Conservation (phyloP, 1,284 basidiomycete genomes). For the Malassezia obtusa region DNA sequence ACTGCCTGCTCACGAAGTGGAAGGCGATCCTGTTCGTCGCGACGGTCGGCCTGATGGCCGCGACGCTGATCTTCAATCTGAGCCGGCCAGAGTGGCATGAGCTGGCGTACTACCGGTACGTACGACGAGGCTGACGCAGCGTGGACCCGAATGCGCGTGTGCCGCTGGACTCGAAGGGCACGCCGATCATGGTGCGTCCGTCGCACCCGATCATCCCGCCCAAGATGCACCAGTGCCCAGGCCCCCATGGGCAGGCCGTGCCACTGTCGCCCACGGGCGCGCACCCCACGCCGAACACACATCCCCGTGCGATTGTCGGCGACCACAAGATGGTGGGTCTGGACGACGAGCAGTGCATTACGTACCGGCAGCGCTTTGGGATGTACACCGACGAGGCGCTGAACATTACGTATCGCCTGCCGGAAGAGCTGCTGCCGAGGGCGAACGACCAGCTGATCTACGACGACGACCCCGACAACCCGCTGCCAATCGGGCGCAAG, state of each 20-base stretch:
- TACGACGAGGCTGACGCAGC: background rate
- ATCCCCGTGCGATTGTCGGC: constrained; percentile 43
- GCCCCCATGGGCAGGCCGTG: constrained; percentile 30
- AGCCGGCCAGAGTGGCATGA: constrained; percentile 47
- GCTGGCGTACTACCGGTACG: constrained; percentile 41
- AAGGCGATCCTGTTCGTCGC: constrained; percentile 38
- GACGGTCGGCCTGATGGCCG: constrained; percentile 30
- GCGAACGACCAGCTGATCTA: constrained; percentile 25
- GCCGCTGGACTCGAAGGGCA: constrained; percentile 18
- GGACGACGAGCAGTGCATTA: constrained; percentile 42
- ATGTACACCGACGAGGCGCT: constrained; percentile 49
- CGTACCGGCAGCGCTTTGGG: constrained; percentile 38
- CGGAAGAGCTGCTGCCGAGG: constrained; percentile 29
- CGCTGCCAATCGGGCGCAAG: constrained; percentile 27
- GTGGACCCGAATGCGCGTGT: constrained; percentile 42
- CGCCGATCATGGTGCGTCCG: constrained; percentile 14
- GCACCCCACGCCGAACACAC: constrained; percentile 41
- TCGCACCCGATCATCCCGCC: constrained; percentile 31
- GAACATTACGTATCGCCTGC: constrained; percentile 43
- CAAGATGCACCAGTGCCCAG: constrained; percentile 33
- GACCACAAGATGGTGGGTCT: constrained; percentile 38
- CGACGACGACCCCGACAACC: constrained; percentile 45
- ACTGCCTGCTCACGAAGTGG: constrained; percentile 32
- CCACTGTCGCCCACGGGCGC: constrained; percentile 31
- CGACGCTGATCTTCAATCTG: constrained; percentile 38